These are phyloP conservation scores for Epichloe sp. DNA, from an alignment of 2,329 filamentous ascomycete genomes.

Conservation along the genomic window DNA sequence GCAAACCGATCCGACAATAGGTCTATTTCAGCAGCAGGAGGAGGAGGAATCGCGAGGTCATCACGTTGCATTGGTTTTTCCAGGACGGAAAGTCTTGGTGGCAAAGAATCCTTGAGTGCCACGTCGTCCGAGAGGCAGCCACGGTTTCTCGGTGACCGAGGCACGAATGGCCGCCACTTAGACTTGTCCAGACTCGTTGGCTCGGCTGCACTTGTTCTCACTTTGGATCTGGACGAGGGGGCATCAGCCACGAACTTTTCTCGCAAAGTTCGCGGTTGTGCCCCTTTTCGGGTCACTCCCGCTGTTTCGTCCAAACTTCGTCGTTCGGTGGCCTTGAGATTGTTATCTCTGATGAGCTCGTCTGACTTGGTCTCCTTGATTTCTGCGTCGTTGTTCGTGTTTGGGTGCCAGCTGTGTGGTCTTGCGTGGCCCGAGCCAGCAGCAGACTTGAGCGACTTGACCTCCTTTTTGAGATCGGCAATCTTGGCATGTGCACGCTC, in stretches of 20 bases:
- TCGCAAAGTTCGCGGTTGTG: constrained; percentile 17
- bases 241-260: constrained; percentile 23
- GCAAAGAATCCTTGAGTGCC: constrained; percentile 14
- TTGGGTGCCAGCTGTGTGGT: constrained; percentile 19
- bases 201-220: constrained; percentile 9
- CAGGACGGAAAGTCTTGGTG: constrained; percentile 16
- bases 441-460: constrained; percentile 29
- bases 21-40: constrained; percentile 24
- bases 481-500: constrained; percentile 45
- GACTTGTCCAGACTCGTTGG: constrained; percentile 19
- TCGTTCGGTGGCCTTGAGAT: background rate
- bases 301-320: constrained; percentile 4
- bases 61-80: constrained; percentile 12
- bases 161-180: constrained; percentile 29
- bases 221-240: constrained; percentile 6
- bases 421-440: constrained; percentile 9
- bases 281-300: constrained; percentile 6
- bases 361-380: constrained; percentile 10
- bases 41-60: background rate
- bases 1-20: constrained; percentile 32
- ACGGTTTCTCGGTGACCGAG: constrained; percentile 26
- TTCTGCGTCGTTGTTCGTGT: constrained; percentile 5
- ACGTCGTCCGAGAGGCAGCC: constrained; percentile 23
- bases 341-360: constrained; percentile 1
- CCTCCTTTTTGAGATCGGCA: constrained; percentile 40